Conservation (phyloP, 345 rosid genomes). For the Eucalyptus erythrocorys region DNA sequence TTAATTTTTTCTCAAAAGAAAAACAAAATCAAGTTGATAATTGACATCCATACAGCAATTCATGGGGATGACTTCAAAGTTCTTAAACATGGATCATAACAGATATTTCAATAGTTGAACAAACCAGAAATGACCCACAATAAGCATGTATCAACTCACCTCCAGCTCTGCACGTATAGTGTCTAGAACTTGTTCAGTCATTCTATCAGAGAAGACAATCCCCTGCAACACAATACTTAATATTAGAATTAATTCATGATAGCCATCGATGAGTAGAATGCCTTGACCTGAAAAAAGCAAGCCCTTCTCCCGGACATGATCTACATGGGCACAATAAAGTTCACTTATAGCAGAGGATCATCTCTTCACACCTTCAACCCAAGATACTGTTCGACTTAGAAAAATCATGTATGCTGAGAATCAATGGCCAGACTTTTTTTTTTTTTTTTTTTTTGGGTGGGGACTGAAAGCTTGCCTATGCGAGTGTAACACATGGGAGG, state of each 20-base stretch:
- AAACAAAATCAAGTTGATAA: neutral
- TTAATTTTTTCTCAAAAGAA: neutral
- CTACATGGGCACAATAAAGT: neutral
- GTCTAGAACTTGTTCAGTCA: constrained; percentile 77
- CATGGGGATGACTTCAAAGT: neutral
- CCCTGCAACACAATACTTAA: constrained; percentile 41
- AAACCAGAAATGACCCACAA: neutral
- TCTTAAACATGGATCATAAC: neutral
- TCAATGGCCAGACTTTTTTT: neutral
- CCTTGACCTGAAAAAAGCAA: neutral
- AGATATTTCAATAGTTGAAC: neutral
- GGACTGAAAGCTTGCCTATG: neutral
- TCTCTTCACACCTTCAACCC: neutral
- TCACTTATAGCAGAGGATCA: neutral
- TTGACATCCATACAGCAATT: neutral
- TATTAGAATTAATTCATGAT: neutral
- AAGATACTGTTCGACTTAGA: neutral
- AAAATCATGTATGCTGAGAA: neutral
- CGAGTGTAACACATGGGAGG: neutral
- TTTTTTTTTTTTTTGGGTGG: too few species aligned
- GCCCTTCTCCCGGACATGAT: neutral
- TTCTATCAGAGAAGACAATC: constrained; percentile 77
- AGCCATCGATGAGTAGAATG: neutral
- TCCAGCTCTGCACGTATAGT: constrained; percentile 46
- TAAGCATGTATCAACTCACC: constrained; percentile 23